Percentiles rank a stretch among this genome's conserved stretches.
phyloP scores from a whole-genome alignment of 2,329 filamentous ascomycete genomes.

The Lasiodiplodia citricola region DNA sequence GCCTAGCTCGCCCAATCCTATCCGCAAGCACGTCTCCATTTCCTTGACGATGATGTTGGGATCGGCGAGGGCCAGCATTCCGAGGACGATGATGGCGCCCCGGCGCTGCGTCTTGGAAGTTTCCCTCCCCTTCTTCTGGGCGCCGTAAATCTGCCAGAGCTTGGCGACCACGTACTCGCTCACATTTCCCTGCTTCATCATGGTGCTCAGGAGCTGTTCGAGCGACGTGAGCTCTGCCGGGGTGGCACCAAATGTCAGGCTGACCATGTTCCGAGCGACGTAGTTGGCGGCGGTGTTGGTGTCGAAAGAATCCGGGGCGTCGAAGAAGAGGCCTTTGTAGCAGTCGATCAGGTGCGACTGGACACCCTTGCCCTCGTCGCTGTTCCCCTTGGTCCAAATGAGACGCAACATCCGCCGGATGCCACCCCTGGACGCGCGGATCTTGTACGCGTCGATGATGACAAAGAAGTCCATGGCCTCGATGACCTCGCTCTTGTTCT shows the following conservation, averaged over 20 bases:
- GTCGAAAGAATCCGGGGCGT: slow-evolving; percentile 86
- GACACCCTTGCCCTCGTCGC: slow-evolving; percentile 97
- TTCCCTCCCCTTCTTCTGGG: slow-evolving; percentile 76
- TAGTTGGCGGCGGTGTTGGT: slow-evolving; percentile 93
- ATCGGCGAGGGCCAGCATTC: slow-evolving; percentile 93
- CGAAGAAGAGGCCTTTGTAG: slow-evolving; percentile 94
- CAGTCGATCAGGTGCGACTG: slow-evolving; percentile 96
- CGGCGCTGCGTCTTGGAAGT: slow-evolving; percentile 90
- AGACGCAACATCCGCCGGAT: slow-evolving; percentile 94
- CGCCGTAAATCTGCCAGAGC: slow-evolving; percentile 96
- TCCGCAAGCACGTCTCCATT: slow-evolving; percentile 91
- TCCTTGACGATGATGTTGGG: slow-evolving; percentile 93
- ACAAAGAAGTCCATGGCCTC: slow-evolving; percentile 99
- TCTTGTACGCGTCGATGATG: slow-evolving; percentile 92
- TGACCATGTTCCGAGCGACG: slow-evolving; percentile 98
- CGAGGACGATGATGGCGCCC: slow-evolving; percentile 92
- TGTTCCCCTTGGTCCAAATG: slow-evolving; percentile 99
- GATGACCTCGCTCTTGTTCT: slow-evolving; percentile 98
- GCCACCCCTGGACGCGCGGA: slow-evolving; percentile 88
- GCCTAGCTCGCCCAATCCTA: slow-evolving; percentile 82
- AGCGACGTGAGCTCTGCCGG: slow-evolving; percentile 94
- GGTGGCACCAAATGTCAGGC: slow-evolving; percentile 92
- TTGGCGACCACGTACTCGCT: slow-evolving; percentile 86
- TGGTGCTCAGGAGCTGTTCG: slow-evolving; percentile 91
- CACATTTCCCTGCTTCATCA: slow-evolving; percentile 94